Evolutionary conservation across 2,329 filamentous ascomycete genomes (phyloP), one percentile per base, ranked within the genome.

Genomic region (Ascochyta clinopodiicola): DNA sequence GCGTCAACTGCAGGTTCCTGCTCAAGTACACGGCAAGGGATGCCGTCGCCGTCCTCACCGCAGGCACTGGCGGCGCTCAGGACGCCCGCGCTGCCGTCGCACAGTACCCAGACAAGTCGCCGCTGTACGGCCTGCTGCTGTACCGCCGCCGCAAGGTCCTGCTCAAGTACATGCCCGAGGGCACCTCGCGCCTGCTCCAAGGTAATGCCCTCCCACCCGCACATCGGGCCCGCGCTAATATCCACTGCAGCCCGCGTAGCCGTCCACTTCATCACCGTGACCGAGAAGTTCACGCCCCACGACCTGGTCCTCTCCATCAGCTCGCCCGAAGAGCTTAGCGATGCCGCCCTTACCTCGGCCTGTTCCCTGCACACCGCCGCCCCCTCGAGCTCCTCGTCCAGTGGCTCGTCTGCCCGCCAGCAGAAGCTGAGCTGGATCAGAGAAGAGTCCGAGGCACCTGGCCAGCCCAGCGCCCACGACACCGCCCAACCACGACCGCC

Each of bases 11-110:
- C 71, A 98, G 95, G 95, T 95, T 99, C 71, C 86, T 98, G 60
- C 86, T 99, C 67, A 93, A 94, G 75, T 99, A 99, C 78, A 83
- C 86, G 60, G 89, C 89, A 59, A 88, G 95, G 76, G 95, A 99
- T 80, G 91, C 94, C 66, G 84, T 99, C 58, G 88, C 91, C 63
- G 78, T 99, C 52, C 81, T 95, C 55, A 86, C 83, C 57, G 86
- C 85, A 64, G 95, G 95, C 44, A 89, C 82, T 63, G 90, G 91
- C 63, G 94, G 95, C 60, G 88, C 96, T 56, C 84, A 87, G 57
- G 95, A 98, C 74, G 87, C 95, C 62, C 89, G 92, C 70, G 87
- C 87, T 69, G 84, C 87, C 52, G 88, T 98, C 64, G 85, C 88
- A 56, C 81, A 85, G 60, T 96, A 96, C 73, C 86, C 90, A 52